Evolutionary conservation across 768 basidiomycete genomes (phyloP).

Genomic region (Mycena alexandri): DNA sequence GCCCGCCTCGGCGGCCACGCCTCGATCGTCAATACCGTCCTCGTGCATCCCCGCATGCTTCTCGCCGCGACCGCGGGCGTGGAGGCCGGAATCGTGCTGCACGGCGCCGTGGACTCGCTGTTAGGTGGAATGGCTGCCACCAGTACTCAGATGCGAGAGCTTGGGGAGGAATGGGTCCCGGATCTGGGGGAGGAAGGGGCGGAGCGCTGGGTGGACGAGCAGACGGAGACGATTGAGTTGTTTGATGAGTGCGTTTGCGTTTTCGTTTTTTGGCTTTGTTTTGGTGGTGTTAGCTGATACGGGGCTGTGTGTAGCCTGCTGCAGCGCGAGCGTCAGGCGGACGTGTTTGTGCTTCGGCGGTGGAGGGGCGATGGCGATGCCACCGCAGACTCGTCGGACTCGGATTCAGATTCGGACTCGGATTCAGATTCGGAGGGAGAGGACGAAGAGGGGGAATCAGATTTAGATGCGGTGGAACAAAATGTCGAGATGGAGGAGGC

Average conservation of each 20-base stretch:
- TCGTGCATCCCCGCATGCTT: conserved; percentile 79
- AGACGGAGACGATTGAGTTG: conserved; percentile 18
- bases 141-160: conserved; percentile 11
- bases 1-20: conserved; percentile 75
- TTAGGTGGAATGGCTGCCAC: conserved; percentile 23
- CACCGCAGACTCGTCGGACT: neutral
- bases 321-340: neutral
- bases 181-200: neutral
- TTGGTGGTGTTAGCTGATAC: no score
- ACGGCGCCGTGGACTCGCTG: conserved; percentile 59
- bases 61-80: conserved; percentile 80
- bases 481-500: conserved; percentile 15
- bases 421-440: neutral
- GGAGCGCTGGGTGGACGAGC: neutral
- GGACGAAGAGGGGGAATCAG: neutral
- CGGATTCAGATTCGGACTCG: no score
- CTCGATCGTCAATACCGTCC: conserved; percentile 81
- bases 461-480: neutral
- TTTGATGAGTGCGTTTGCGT: conserved; percentile 27
- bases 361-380: conserved; percentile 6
- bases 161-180: conserved; percentile 23
- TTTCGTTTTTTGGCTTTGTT: neutral
- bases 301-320: conserved; percentile 20
- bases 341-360: conserved; percentile 24
- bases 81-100: conserved; percentile 76